Conservation (phyloP, 306 rosid genomes). For the Rosa multiflora region DNA sequence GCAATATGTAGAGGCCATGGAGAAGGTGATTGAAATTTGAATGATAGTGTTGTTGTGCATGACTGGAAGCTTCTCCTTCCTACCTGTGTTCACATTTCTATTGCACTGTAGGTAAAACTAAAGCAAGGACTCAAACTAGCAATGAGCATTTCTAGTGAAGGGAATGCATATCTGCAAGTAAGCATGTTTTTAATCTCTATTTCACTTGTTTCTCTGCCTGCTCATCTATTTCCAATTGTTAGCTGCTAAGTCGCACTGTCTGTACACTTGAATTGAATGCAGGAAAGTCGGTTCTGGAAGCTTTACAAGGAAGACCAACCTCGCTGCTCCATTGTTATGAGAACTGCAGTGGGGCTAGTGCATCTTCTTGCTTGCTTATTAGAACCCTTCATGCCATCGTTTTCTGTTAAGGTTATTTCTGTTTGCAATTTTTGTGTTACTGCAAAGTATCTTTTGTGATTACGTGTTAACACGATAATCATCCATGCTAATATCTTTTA, state of each 20-base stretch:
- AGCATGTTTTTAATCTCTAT: slow-evolving; percentile 15
- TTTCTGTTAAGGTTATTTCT: slow-evolving; percentile 62
- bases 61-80: background rate
- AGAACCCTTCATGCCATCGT: slow-evolving; percentile 94
- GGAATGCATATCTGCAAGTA: slow-evolving; percentile 91
- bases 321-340: slow-evolving; percentile 73
- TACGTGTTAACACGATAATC: background rate
- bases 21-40: slow-evolving; percentile 56
- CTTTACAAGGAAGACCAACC: slow-evolving; percentile 79
- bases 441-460: background rate
- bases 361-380: slow-evolving; percentile 81
- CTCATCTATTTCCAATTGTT: background rate
- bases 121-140: slow-evolving; percentile 90
- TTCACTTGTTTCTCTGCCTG: background rate
- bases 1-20: slow-evolving; percentile 88
- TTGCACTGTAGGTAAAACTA: slow-evolving; percentile 65
- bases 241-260: slow-evolving; percentile 6
- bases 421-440: background rate
- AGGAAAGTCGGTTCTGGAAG: slow-evolving; percentile 90
- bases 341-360: slow-evolving; percentile 85
- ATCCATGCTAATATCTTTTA: background rate
- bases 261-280: background rate
- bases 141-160: slow-evolving; percentile 85
- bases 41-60: background rate
- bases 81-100: slow-evolving; percentile 10